Evolutionary conservation across 2,329 filamentous ascomycete genomes (phyloP), one percentile per base, ranked within the genome.

Genomic region (Trichoderma gracile): DNA sequence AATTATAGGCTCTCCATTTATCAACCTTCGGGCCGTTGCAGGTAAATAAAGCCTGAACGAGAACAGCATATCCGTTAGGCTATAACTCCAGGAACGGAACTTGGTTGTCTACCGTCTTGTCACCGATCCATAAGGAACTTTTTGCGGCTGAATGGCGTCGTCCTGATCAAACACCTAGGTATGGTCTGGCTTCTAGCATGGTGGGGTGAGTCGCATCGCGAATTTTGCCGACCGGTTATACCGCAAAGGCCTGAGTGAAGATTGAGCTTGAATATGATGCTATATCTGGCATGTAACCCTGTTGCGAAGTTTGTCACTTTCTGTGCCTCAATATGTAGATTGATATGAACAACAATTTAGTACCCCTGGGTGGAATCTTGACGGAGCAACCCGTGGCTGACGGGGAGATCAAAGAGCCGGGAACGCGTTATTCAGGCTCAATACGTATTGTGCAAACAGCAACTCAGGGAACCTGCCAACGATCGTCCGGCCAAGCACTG

Each of bases 171-270:
- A 19, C n/a, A 23, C 8, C 7, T 17, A 23, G 30, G 25, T 33
- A 33, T 58, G 25, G 23, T 46, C n/a, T 23, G 5, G 8, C 21
- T 30, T 58, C 50, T 17, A 15, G 30, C 14, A 19, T 21, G 21
- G 57, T 60, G 57, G 57, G 57, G 57, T 30, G 30, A 33, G 57
- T 52, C 21, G 46, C 57, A 60, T 60, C n/a, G 14, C 21, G 12
- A 42, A 6, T 52, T 60, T 60, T 60, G 38, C 57, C 57, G 57
- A 43, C 46, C 57, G 57, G 57, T 45, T 60, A 60, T 60, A 60
- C 46, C 30, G 27, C 30, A 49, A 38, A 45, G 19, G 30, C 19
- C 3, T 19, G 12, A 42, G 46, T 38, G 21, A 49, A 17, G 8
- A 12, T 19, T 43, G 1, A 17, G 30, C 15, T 8, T 6, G 25